A percentile compares a stretch with the other conserved stretches of the same genome.
phyloP scores from a whole-genome alignment of 1,284 basidiomycete species.

The Ceratobasidium theobromae region DNA sequence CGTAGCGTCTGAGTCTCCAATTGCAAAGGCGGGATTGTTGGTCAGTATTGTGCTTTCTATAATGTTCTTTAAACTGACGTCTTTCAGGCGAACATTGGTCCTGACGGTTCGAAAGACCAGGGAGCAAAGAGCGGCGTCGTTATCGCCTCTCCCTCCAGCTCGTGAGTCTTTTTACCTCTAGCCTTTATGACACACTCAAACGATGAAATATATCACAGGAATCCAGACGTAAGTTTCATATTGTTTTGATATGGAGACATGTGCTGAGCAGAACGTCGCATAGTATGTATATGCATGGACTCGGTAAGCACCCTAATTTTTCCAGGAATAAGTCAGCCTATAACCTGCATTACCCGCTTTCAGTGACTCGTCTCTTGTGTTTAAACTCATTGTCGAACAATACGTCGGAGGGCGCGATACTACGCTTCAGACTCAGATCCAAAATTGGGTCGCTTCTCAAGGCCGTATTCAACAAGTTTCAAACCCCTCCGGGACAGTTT shows the following conservation, averaged over 20 bases:
- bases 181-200: not conserved
- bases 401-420: conserved; percentile 34
- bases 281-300: conserved; percentile 14
- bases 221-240: conserved; percentile 14
- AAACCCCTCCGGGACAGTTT: conserved; percentile 60
- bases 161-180: not conserved
- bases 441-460: conserved; percentile 34
- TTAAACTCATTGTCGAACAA: conserved; percentile 37
- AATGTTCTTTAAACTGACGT: not conserved
- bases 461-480: conserved; percentile 38
- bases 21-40: conserved; percentile 20
- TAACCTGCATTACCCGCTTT: not conserved
- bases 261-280: not conserved
- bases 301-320: not conserved
- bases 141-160: conserved; percentile 36
- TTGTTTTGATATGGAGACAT: not conserved
- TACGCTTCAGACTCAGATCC: conserved; percentile 31
- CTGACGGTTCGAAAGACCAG: conserved; percentile 34
- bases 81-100: conserved; percentile 36
- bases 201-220: not conserved
- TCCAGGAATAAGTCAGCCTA: not conserved
- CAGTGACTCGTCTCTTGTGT: conserved; percentile 31
- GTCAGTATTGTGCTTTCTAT: not conserved
- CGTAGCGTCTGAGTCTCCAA: conserved; percentile 29
- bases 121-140: conserved; percentile 36